Evolutionary conservation across 495 filamentous ascomycete genomes (phyloP), one percentile per base, ranked within the genome.

Genomic region (Penicillium lividum): DNA sequence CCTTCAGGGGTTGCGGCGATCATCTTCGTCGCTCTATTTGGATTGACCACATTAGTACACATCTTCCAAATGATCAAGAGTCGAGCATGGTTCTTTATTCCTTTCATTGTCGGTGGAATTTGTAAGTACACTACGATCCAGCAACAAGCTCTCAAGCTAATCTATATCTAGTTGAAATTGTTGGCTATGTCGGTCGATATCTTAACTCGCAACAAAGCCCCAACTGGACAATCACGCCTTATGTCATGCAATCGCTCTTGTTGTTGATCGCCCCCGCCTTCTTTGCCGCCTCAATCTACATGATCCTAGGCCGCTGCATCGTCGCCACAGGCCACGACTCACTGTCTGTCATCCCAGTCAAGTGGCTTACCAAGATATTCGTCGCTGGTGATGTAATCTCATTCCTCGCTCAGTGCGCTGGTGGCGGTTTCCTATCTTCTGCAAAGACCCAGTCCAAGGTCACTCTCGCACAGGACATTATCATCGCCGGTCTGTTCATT

Each of bases 31-130:
- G 36, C 33, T 5, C 18, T 62, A 2, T 78, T 84, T 27, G 50
- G 16, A 2, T 15, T 62, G 4, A 30, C 51, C 7, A 58, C 54
- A 15, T 0, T 15, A 7, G 44, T 40, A 7, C 59, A 62, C 16
- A 16, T 62, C 16, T 62, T 51, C 25, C 59, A 62, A 28, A 42
- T 87, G 6, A 48, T 77, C 42, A 72, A 66, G 27, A 75, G 69
- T 13, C 70, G 70, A 57, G 82, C 81, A 16, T 88, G 82, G 84
- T 88, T 83, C 64, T 86, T 88, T 52, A 81, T 80, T 10, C 79
- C 86, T 0, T 76, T 88, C 29, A 31, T 84, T 15, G 58, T 87
- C 16, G 86, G 84, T 11, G 80, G 82, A 45, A 49, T 78, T 27
- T 84, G 84, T 86, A 50, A 15, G 47, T 33, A 16, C 5, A 5